phyloP scores from a whole-genome alignment of 441 rosid species.

The Raphanus hybrid region DNA sequence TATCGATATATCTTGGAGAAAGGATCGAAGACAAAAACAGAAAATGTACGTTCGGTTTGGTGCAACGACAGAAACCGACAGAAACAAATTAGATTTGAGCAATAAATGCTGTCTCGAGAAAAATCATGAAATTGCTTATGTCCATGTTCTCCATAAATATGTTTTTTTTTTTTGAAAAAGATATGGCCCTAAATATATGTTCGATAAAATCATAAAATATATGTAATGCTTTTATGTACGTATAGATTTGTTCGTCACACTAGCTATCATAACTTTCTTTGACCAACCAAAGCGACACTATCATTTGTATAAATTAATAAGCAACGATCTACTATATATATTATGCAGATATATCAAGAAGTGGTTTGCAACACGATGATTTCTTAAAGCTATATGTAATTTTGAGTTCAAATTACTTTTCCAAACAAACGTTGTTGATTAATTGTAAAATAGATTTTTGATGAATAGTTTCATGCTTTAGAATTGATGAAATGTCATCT shows the following conservation, averaged over 20 bases:
- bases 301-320: slow-evolving; percentile 14
- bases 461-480: no score
- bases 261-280: slow-evolving; percentile 30
- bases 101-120: slow-evolving; percentile 28
- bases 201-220: neutral
- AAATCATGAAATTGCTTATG: neutral
- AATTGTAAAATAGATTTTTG: no score
- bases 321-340: slow-evolving; percentile 11
- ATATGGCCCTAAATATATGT: neutral
- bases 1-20: neutral
- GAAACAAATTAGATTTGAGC: slow-evolving; percentile 25
- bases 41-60: slow-evolving; percentile 10
- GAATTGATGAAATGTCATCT: no score
- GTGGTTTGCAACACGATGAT: no score
- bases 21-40: slow-evolving; percentile 10
- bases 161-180: neutral
- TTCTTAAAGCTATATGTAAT: no score
- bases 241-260: slow-evolving; percentile 23
- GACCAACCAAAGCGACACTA: slow-evolving; percentile 25
- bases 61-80: slow-evolving; percentile 32
- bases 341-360: neutral
- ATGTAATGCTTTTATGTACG: slow-evolving; percentile 32
- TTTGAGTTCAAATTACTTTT: no score
- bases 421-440: no score
- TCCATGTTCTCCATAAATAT: neutral